These are phyloP conservation scores for Aspergillus cejpii DNA, from an alignment of 2,329 filamentous ascomycete genomes.

Conservation along the genomic window DNA sequence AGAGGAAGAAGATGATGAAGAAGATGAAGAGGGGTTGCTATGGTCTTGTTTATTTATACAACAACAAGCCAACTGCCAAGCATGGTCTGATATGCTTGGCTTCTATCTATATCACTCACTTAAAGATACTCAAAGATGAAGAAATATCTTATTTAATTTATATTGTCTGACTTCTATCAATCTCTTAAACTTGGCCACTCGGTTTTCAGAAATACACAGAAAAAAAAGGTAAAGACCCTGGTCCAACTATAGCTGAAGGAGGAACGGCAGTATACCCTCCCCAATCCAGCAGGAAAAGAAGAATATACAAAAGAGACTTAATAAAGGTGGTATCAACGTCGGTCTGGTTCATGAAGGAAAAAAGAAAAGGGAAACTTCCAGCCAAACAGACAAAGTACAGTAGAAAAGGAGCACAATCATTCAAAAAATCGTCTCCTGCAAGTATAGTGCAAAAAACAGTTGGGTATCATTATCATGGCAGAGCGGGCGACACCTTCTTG, in stretches of 20 bases:
- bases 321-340: constrained; percentile 14
- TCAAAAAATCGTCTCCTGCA: neutral
- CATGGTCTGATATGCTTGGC: too few species aligned
- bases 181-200: too few species aligned
- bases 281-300: too few species aligned
- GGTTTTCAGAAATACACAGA: constrained; percentile 14
- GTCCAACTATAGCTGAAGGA: too few species aligned
- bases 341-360: constrained; percentile 2
- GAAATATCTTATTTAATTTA: too few species aligned
- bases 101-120: too few species aligned
- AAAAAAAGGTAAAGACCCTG: neutral
- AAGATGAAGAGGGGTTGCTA: too few species aligned
- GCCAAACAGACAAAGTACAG: constrained; percentile 1
- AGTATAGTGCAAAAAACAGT: neutral
- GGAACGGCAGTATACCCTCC: too few species aligned
- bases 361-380: constrained; percentile 9
- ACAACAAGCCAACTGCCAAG: too few species aligned
- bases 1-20: too few species aligned
- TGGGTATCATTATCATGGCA: constrained; percentile 9
- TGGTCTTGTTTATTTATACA: neutral
- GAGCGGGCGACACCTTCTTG: constrained; percentile 26
- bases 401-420: neutral
- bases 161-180: too few species aligned
- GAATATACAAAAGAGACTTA: constrained; percentile 18
- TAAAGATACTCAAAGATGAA: too few species aligned